phyloP scores from a whole-genome alignment of 768 basidiomycete genomes.

The Lyophyllum semitale region DNA sequence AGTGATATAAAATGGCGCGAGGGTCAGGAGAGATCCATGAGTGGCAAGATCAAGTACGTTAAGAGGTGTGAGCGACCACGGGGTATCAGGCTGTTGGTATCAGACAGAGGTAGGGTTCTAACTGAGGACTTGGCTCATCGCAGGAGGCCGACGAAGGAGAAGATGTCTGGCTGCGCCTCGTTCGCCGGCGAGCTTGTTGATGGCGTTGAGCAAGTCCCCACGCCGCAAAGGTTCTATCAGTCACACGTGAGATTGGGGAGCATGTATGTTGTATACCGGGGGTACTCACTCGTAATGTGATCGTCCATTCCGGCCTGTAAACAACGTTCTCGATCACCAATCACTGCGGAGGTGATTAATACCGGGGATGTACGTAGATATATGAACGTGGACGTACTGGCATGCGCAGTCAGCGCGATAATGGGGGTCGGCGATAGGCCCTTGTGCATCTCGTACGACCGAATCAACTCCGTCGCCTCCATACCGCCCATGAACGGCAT shows the following conservation, averaged over 20 bases:
- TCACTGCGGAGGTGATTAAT: too few relatives aligned
- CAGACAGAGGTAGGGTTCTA: not conserved
- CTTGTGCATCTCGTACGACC: slow-evolving; percentile 72
- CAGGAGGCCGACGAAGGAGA: slow-evolving; percentile 19
- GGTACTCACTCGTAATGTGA: slow-evolving; percentile 73
- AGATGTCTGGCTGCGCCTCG: slow-evolving; percentile 44
- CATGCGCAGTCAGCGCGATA: slow-evolving; percentile 96
- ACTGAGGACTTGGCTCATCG: slow-evolving; percentile 3
- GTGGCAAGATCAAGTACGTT: not conserved
- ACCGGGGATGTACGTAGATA: too few relatives aligned
- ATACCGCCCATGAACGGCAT: slow-evolving; percentile 99
- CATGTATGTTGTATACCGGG: not conserved
- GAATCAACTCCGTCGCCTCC: slow-evolving; percentile 94
- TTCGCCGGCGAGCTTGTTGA: slow-evolving; percentile 77
- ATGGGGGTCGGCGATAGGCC: slow-evolving; percentile 80
- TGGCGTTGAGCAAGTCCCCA: slow-evolving; percentile 78
- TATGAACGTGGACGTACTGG: slow-evolving; percentile 87
- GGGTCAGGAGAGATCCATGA: not conserved
- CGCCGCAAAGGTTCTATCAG: slow-evolving; percentile 73
- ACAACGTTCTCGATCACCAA: slow-evolving; percentile 63
- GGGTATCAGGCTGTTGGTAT: not conserved
- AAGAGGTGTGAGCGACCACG: not conserved
- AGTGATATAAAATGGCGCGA: too few relatives aligned
- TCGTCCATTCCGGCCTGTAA: slow-evolving; percentile 65
- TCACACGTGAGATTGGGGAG: slow-evolving; percentile 4